Evolutionary conservation across 2,329 filamentous ascomycete species (phyloP).

Genomic region (Sodiomyces alkalinus): DNA sequence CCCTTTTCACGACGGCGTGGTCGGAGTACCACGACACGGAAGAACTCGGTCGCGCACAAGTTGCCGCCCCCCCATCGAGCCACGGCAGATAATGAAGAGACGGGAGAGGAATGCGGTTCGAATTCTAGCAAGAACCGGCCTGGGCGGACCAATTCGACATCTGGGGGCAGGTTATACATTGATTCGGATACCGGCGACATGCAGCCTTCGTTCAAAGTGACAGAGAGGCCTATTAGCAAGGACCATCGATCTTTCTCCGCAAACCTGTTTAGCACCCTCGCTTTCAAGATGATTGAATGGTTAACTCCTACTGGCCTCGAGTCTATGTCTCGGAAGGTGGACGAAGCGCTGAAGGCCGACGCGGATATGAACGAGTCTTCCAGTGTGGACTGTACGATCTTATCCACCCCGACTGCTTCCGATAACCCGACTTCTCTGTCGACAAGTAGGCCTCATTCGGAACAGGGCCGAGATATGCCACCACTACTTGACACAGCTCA

Average conservation of each 20-base stretch:
- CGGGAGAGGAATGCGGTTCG: too few species aligned
- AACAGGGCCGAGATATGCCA: too few species aligned
- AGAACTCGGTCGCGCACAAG: conserved; percentile 1
- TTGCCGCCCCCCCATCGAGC: background rate
- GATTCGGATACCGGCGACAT: conserved; percentile 6
- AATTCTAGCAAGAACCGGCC: too few species aligned
- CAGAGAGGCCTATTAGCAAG: conserved; percentile 31
- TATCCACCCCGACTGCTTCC: too few species aligned
- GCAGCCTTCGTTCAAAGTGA: conserved; percentile 17
- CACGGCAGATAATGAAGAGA: conserved; percentile 1
- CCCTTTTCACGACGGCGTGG: conserved; percentile 6
- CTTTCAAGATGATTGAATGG: conserved; percentile 59
- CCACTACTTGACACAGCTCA: too few species aligned
- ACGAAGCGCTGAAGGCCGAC: conserved; percentile 13
- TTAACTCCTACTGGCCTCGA: conserved; percentile 43
- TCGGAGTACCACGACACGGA: conserved; percentile 3
- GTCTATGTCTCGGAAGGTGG: conserved; percentile 27
- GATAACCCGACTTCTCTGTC: too few species aligned
- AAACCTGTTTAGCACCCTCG: conserved; percentile 48
- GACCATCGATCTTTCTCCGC: conserved; percentile 46
- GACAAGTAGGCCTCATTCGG: too few species aligned
- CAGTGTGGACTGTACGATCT: too few species aligned
- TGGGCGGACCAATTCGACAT: too few species aligned
- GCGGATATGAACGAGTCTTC: too few species aligned
- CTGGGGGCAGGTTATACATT: conserved; percentile 4